Evolutionary conservation across 495 filamentous ascomycete species (phyloP), one percentile per base, ranked within the genome.

Genomic region (Neurospora africana): DNA sequence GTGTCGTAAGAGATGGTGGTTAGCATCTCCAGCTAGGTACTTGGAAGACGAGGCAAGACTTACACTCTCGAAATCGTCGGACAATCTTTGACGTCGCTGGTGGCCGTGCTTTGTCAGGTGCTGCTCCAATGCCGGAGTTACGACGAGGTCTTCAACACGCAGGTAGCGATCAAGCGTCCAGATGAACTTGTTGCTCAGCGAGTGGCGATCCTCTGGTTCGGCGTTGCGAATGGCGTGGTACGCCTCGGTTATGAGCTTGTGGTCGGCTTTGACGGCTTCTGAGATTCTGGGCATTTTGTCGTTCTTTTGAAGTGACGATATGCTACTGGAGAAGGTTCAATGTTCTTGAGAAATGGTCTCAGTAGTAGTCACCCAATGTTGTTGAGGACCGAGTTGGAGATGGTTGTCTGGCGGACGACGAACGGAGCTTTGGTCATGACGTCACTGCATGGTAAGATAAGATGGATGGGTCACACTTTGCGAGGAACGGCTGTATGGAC

Each of bases 81-180:
- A 80, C 19, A 80, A 30, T 13, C 77, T 69, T 0, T 69, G 71
- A 10, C 75, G 74, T 33, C 74, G 69, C 58, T 76, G 47, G 3
- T 72, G 65, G 65, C 78, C 77, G 21, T 67, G 41, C 11, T 70
- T 70, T 4, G 70, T 70, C 1, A 78, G 61, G 38, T 77, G 74
- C 30, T 76, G 40, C 10, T 80, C 76, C 4, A 80, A 67, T 0
- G 78, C 75, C 3, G 78, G 78, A 35, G 75, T 73, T 17, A 80
- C 68, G 35, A 77, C 73, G 1, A 80, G 76, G n/a, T 80, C 76
- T 33, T 80, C 78, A 35, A 76, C 72, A 3, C 78, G 74, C 15
- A 80, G 74, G 23, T 79, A 80, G 17, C 76, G 74, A 21, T 75
- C 71, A 8, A 80, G 61, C 13, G 53, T 58, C 78, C 78, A 80